These are phyloP conservation scores for Gossypium bickii DNA, from an alignment of 345 rosid genomes.

Conservation along the genomic window DNA sequence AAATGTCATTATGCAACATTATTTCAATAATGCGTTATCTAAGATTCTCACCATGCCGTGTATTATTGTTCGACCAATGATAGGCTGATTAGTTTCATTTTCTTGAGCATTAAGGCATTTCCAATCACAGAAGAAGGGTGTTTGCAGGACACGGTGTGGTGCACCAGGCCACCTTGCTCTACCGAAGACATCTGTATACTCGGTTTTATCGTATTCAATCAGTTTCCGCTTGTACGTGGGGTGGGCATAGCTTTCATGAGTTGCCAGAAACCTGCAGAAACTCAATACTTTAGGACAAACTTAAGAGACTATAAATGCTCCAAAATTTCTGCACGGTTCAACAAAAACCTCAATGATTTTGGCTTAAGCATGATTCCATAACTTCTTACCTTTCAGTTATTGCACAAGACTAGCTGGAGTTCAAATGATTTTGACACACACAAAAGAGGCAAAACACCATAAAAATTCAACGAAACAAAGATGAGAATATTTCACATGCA, in stretches of 20 bases:
- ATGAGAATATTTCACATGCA: neutral
- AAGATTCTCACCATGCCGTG: conserved; percentile 52
- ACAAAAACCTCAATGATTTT: neutral
- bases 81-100: conserved; percentile 64
- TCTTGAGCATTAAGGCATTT: conserved; percentile 47
- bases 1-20: neutral
- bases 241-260: conserved; percentile 81
- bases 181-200: conserved; percentile 70
- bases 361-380: neutral
- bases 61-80: conserved; percentile 64
- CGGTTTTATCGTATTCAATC: conserved; percentile 60
- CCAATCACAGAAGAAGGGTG: conserved; percentile 67
- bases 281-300: neutral
- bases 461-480: neutral
- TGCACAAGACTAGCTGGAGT: neutral
- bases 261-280: conserved; percentile 65
- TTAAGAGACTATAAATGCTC: neutral
- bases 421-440: neutral
- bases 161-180: conserved; percentile 88
- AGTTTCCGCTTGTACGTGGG: conserved; percentile 69
- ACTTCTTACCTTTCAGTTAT: neutral
- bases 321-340: neutral
- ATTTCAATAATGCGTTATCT: neutral
- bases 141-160: conserved; percentile 64
- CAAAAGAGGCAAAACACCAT: neutral